Evolutionary conservation across 2,329 filamentous ascomycete genomes (phyloP).

Genomic region (Sphaerulina vaccinii): DNA sequence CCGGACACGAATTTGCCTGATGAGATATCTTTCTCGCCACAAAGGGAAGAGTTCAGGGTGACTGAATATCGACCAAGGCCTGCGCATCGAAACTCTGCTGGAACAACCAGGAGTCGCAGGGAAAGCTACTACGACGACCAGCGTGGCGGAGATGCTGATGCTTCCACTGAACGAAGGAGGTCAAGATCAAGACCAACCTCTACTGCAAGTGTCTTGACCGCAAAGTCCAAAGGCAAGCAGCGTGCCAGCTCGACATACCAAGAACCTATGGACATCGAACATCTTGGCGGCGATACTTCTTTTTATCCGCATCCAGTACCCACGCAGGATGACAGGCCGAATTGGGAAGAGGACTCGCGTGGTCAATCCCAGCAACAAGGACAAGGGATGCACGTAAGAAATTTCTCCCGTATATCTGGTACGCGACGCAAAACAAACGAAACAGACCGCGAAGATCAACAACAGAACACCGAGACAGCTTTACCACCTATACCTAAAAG

Average conservation of each 20-base stretch:
- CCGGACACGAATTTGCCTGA: background rate
- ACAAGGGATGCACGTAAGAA: slow-evolving; percentile 16
- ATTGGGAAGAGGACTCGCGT: slow-evolving; percentile 21
- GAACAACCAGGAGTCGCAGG: slow-evolving; percentile 24
- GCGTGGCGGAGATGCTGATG: slow-evolving; percentile 22
- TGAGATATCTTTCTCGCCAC: slow-evolving; percentile 2
- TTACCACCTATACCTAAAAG: slow-evolving; percentile 23
- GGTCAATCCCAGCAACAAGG: slow-evolving; percentile 8
- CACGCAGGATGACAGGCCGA: slow-evolving; percentile 8
- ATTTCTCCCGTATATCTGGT: slow-evolving; percentile 21
- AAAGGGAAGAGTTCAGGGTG: slow-evolving; percentile 10
- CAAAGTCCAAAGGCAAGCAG: slow-evolving; percentile 19
- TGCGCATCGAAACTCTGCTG: slow-evolving; percentile 17
- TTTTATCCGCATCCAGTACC: slow-evolving; percentile 21
- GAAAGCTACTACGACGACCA: slow-evolving; percentile 27
- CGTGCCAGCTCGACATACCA: slow-evolving; percentile 27
- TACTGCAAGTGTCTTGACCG: slow-evolving; percentile 17
- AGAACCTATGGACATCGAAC: slow-evolving; percentile 23
- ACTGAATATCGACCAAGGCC: slow-evolving; percentile 3
- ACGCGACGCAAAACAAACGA: slow-evolving; percentile 18
- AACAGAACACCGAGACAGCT: slow-evolving; percentile 16
- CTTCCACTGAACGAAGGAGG: background rate
- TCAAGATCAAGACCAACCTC: slow-evolving; percentile 22
- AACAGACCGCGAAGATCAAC: slow-evolving; percentile 9
- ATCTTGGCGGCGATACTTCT: slow-evolving; percentile 25